Evolutionary conservation across 2,329 filamentous ascomycete genomes (phyloP).

Genomic region (Diplodia mutila): DNA sequence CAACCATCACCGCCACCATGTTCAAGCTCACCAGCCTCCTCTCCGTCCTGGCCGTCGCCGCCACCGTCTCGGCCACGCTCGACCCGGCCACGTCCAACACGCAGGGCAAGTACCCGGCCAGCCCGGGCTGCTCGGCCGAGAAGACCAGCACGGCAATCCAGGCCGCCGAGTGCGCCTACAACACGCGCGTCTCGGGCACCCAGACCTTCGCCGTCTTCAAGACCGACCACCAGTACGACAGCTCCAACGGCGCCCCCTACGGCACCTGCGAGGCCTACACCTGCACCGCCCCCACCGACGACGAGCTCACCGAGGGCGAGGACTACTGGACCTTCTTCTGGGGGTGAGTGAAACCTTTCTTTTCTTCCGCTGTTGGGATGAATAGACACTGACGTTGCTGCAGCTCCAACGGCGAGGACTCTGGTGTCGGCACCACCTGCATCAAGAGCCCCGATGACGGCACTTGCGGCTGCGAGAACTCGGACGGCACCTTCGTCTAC

Average conservation of each 20-base stretch:
- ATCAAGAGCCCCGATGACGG: slow-evolving; percentile 33
- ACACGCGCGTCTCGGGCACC: slow-evolving; percentile 41
- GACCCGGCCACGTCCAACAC: slow-evolving; percentile 45
- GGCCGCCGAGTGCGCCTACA: slow-evolving; percentile 49
- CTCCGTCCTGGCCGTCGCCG: slow-evolving; percentile 27
- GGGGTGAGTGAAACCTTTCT: slow-evolving; percentile 37
- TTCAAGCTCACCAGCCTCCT: slow-evolving; percentile 25
- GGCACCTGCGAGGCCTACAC: slow-evolving; percentile 38
- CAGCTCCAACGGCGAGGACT: slow-evolving; percentile 28
- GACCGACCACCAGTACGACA: slow-evolving; percentile 52
- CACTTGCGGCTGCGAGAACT: slow-evolving; percentile 22
- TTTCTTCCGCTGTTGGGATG: slow-evolving; percentile 43
- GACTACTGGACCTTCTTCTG: slow-evolving; percentile 20
- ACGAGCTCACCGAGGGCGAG: background rate
- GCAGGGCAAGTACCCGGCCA: slow-evolving; percentile 39
- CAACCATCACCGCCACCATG: background rate
- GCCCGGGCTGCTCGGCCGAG: slow-evolving; percentile 30
- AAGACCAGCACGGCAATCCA: slow-evolving; percentile 45
- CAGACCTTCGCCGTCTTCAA: slow-evolving; percentile 48
- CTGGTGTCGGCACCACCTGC: slow-evolving; percentile 34
- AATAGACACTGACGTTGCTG: slow-evolving; percentile 8
- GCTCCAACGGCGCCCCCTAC: slow-evolving; percentile 50
- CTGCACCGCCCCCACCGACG: slow-evolving; percentile 4
- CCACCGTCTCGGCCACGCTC: slow-evolving; percentile 37
- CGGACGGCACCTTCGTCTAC: background rate